phyloP scores from a whole-genome alignment of 2,329 filamentous ascomycete genomes.

The Ophiostoma sp. region DNA sequence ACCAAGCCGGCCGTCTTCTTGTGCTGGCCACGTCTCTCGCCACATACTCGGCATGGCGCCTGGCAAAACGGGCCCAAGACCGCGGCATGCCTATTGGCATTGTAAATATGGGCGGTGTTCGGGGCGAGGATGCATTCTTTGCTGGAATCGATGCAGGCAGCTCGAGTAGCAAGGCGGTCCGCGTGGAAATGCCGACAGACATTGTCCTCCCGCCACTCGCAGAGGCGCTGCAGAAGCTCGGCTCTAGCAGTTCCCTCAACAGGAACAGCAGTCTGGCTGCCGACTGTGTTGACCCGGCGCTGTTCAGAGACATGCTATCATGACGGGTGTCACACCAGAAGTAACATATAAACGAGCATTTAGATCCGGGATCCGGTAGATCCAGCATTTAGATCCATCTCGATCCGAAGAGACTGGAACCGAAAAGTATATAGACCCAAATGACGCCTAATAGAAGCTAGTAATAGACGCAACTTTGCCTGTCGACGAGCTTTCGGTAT shows the following conservation, averaged over 20 bases:
- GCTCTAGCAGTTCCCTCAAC: constrained; percentile 19
- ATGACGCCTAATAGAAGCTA: constrained; percentile 27
- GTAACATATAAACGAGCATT: constrained; percentile 24
- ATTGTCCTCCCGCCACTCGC: constrained; percentile 54
- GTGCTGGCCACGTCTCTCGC: constrained; percentile 86
- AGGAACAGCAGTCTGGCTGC: neutral
- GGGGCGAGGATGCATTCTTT: constrained; percentile 72
- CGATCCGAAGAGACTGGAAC: neutral
- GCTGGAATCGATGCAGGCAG: constrained; percentile 49
- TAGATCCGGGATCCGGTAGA: constrained; percentile 11
- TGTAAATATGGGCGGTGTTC: constrained; percentile 78
- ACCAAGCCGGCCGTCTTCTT: constrained; percentile 67
- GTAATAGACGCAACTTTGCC: constrained; percentile 23
- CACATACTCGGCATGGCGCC: constrained; percentile 89
- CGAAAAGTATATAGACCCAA: neutral
- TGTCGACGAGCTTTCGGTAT: neutral
- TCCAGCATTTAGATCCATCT: too few relatives aligned
- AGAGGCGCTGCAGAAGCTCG: constrained; percentile 42
- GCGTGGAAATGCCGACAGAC: constrained; percentile 55
- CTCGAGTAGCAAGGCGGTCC: constrained; percentile 47
- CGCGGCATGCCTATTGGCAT: constrained; percentile 80
- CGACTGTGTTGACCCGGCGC: constrained; percentile 33
- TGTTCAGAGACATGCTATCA: constrained; percentile 59
- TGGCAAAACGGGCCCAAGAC: constrained; percentile 78
- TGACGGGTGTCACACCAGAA: constrained; percentile 32